phyloP scores from a whole-genome alignment of 352 stramenopile species.

The Phytophthora sansomeana region DNA sequence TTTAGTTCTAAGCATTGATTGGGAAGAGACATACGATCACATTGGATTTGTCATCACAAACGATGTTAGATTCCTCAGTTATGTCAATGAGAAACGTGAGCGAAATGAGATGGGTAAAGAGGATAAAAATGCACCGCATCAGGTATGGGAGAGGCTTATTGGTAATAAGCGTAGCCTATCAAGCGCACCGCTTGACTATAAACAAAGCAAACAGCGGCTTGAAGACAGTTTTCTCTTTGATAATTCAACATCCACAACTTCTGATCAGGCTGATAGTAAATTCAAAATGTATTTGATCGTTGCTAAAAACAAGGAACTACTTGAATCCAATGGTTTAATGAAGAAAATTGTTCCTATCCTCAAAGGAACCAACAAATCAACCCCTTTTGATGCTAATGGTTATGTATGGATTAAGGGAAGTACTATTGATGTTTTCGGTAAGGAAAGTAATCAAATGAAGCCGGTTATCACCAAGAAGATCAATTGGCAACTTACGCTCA shows the following conservation, averaged over 20 bases:
- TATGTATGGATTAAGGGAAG: slow-evolving; percentile 11
- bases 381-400: slow-evolving; percentile 3
- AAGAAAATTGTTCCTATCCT: slow-evolving; percentile 16
- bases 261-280: slow-evolving; percentile 5
- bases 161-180: not conserved
- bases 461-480: slow-evolving; percentile 9
- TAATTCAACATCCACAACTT: slow-evolving; percentile 24
- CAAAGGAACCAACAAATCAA: slow-evolving; percentile 14
- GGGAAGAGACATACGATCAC: slow-evolving; percentile 14
- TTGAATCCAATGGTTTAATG: slow-evolving; percentile 15
- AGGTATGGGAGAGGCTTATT: slow-evolving; percentile 6
- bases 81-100: slow-evolving; percentile 8
- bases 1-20: slow-evolving; percentile 25
- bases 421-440: slow-evolving; percentile 9
- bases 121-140: slow-evolving; percentile 12
- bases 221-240: slow-evolving; percentile 15
- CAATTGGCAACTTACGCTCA: slow-evolving; percentile 11
- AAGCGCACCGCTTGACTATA: not conserved
- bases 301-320: slow-evolving; percentile 17
- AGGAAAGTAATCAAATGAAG: slow-evolving; percentile 9
- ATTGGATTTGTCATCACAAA: slow-evolving; percentile 8
- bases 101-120: slow-evolving; percentile 14
- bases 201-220: slow-evolving; percentile 17
- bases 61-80: slow-evolving; percentile 7
- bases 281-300: slow-evolving; percentile 7